Percentiles rank a stretch among this genome's conserved stretches.
Evolutionary conservation across 2,329 filamentous ascomycete genomes (phyloP).

Genomic region (Claviceps digitariae): DNA sequence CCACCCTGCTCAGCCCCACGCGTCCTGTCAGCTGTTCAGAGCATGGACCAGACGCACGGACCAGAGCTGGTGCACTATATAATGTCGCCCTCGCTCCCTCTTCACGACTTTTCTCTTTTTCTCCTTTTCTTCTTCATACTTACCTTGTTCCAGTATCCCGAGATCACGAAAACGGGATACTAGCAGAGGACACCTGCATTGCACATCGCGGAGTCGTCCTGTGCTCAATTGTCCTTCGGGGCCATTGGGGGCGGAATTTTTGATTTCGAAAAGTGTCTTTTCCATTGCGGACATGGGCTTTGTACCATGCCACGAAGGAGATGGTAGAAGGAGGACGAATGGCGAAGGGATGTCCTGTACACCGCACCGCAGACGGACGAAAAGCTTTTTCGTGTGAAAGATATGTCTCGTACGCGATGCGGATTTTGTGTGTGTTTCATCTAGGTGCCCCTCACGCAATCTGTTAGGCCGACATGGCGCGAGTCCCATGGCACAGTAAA

Average conservation of each 20-base stretch:
- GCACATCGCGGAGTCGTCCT: constrained; percentile 37
- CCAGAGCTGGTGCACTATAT: constrained; percentile 12
- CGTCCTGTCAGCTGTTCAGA: not conserved
- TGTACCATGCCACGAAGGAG: not conserved
- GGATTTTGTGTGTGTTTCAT: too few relatives aligned
- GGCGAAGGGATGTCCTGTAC: too few relatives aligned
- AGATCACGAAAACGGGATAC: constrained; percentile 29
- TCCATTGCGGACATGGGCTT: not conserved
- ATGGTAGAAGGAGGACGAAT: too few relatives aligned
- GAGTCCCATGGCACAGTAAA: too few relatives aligned
- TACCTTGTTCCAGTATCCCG: constrained; percentile 31
- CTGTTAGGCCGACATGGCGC: too few relatives aligned
- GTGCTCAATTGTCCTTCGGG: constrained; percentile 37
- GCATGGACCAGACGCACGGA: constrained; percentile 10
- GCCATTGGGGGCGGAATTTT: constrained; percentile 38
- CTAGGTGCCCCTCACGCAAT: too few relatives aligned
- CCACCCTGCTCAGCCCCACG: not conserved
- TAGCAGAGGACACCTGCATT: constrained; percentile 36
- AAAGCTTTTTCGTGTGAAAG: too few relatives aligned
- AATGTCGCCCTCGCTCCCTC: not conserved
- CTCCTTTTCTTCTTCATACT: constrained; percentile 32
- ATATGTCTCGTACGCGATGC: too few relatives aligned
- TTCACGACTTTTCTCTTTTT: constrained; percentile 8
- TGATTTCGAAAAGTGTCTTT: constrained; percentile 23
- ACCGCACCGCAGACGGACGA: too few relatives aligned